Base-by-base conservation (phyloP, 2,329 filamentous ascomycete genomes). In the Chalara sp. region DNA sequence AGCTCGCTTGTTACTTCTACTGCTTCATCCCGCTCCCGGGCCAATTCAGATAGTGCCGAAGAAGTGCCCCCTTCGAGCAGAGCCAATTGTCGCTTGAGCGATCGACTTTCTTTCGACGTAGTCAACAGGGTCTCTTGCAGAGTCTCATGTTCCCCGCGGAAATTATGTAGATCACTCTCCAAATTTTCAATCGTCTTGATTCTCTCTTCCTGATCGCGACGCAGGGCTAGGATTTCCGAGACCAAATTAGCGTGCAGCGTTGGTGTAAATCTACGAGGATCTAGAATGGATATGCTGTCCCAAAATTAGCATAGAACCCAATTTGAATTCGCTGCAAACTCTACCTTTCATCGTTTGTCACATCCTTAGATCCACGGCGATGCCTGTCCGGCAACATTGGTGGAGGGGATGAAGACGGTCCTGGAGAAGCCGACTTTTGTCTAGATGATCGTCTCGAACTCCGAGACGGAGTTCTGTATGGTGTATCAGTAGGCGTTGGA, bases 181-280 rank as follows among this genome's bases (percentile, higher is more conserved):
- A 99, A 75, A 48, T 80, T 83, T 65, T 96, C 91, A 49, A 99
- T 96, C 48, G 89, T 79, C 61, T 83, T 88, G 43, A 85, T 80
- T 69, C 96, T 96, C 41, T 87, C 89, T 64, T 99, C 93, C 55
- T 97, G 81, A 57, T 99, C 93, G 52, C 93, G 79, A 28, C 91
- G 83, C 46, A 99, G 72, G 2, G 84, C 82, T 39, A 99, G 74
- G 56, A 99, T 99, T 67, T 99, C 93, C 0, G 92, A 92, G 1
- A 99, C 92, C 6, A 99, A 74, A 46, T 89, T 96, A 6, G 93
- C 93, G 67, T 97, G 93, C 8, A 99, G 72, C 0, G 91, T 97
- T 1, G 93, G 93, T 0, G 93, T 99, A 64, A 99, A 96, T 37
- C 93, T 81, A 50, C 92, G 83, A 3, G 93, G 90, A 64, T 99